Conservation (phyloP, 768 basidiomycete species). For the Phylloporus scabripes region DNA sequence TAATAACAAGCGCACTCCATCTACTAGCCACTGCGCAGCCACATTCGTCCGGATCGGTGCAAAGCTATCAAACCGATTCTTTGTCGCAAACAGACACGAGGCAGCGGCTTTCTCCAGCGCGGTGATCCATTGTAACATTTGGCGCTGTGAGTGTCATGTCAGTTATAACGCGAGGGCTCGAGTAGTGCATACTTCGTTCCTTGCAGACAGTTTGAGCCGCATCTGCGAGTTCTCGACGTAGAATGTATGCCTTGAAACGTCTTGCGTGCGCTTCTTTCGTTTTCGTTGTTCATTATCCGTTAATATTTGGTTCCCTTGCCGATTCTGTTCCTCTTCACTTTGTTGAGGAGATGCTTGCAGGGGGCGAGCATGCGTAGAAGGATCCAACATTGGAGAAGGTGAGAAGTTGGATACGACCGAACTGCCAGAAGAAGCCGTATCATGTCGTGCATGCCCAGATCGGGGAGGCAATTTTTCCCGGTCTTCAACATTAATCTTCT, state of each 20-base stretch:
- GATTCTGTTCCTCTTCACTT: conserved; percentile 15
- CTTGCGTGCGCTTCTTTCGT: conserved; percentile 44
- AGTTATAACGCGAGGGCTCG: neutral
- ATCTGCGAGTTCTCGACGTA: conserved; percentile 90
- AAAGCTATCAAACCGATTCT: conserved; percentile 91
- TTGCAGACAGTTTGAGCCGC: conserved; percentile 79
- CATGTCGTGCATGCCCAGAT: conserved; percentile 6
- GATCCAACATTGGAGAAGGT: conserved; percentile 65
- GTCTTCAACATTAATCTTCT: conserved; percentile 5
- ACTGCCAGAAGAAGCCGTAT: conserved; percentile 29
- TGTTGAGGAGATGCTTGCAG: conserved; percentile 27
- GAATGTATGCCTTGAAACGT: conserved; percentile 91
- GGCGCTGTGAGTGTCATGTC: conserved; percentile 47
- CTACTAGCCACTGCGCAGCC: conserved; percentile 96
- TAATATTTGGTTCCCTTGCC: conserved; percentile 14
- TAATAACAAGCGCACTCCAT: conserved; percentile 60
- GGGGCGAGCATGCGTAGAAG: conserved; percentile 70
- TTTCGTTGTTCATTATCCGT: conserved; percentile 38
- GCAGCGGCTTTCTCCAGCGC: conserved; percentile 77
- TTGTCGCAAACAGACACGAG: conserved; percentile 69
- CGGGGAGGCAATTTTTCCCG: conserved; percentile 2
- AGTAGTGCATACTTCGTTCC: conserved; percentile 59
- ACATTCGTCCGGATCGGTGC: conserved; percentile 90
- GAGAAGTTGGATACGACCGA: conserved; percentile 36
- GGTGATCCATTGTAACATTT: conserved; percentile 97